A percentile compares a stretch with the other conserved stretches of the same genome.
These are phyloP conservation scores for Hypseocharis bilobata DNA, from an alignment of 441 rosid genomes.

Conservation along the genomic window DNA sequence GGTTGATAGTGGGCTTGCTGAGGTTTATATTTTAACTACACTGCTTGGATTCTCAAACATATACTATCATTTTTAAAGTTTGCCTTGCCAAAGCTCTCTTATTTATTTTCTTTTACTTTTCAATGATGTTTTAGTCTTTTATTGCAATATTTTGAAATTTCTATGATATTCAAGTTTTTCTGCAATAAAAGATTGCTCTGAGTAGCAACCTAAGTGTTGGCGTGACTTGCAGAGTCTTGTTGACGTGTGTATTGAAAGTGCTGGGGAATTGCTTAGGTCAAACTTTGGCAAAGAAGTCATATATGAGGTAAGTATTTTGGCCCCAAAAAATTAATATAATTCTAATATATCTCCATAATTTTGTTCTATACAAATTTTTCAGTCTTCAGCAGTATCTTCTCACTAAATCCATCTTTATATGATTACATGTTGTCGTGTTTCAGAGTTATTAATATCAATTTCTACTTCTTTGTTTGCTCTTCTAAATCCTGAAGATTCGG, in stretches of 20 bases:
- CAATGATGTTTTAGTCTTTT: neutral
- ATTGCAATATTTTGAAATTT: neutral
- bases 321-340: no score
- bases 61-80: no score
- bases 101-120: neutral
- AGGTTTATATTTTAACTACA: conserved; percentile 38
- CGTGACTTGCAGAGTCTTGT: conserved; percentile 54
- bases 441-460: neutral
- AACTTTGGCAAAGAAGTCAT: conserved; percentile 70
- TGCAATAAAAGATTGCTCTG: neutral
- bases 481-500: neutral
- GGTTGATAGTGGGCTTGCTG: conserved; percentile 74
- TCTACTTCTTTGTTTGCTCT: neutral
- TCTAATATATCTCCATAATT: neutral
- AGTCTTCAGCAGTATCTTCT: neutral
- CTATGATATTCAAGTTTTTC: neutral
- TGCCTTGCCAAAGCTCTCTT: neutral
- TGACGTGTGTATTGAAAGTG: conserved; percentile 56
- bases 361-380: neutral
- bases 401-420: neutral
- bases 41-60: neutral
- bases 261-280: conserved; percentile 59
- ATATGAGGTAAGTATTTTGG: conserved; percentile 44
- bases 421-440: neutral
- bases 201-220: neutral